Base-by-base conservation (phyloP, 305 asterid species). In the Ilex paraguariensis region DNA sequence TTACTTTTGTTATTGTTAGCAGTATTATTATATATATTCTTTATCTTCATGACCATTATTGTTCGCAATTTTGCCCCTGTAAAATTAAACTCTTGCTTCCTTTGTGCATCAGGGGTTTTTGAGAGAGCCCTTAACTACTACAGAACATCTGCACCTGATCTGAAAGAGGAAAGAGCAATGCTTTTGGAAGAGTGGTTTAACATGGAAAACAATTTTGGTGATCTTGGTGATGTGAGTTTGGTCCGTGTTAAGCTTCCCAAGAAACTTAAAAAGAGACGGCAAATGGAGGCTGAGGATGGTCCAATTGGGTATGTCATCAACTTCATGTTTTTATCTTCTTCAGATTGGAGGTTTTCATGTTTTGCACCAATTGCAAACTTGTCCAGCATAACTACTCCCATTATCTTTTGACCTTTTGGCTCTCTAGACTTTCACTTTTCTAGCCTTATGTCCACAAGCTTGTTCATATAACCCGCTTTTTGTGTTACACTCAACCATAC, bases 111-210 rank as follows among this genome's bases (percentile, higher is more conserved):
- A 86, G 97, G 75, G 69, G 85, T 92, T 57, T 87, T 82, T 59
- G 97, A 90, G 70, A 87, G 90, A 76, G 94, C 94, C 3, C 83
- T 90, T 31, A 66, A 81, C 69, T 82, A 93, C 70, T 82, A 79
- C 51, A 80, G 93, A 74, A 87, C 87, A 36, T 68, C 90, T 14
- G 96, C 90, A 4, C 96, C 98, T 7, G 96, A 87, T 65, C 65
- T 84, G 73, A 92, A 92, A 77, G 97, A 92, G 78, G 97, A 91
- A 71, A 79, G 97, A 66, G 94, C 96, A 31, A 92, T 92, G 95
- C 90, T 92, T 58, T 57, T 92, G 59, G 94, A 87, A 58, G 97
- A 93, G 74, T 90, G 98, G 98, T 65, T 85, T 65, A 86, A 84
- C 71, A 54, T 78, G 71, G 97, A 93, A 76, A 81, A 80, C 66